Evolutionary conservation across 202 grass and related monocot species (phyloP).

Genomic region (Saccharum hybrid): DNA sequence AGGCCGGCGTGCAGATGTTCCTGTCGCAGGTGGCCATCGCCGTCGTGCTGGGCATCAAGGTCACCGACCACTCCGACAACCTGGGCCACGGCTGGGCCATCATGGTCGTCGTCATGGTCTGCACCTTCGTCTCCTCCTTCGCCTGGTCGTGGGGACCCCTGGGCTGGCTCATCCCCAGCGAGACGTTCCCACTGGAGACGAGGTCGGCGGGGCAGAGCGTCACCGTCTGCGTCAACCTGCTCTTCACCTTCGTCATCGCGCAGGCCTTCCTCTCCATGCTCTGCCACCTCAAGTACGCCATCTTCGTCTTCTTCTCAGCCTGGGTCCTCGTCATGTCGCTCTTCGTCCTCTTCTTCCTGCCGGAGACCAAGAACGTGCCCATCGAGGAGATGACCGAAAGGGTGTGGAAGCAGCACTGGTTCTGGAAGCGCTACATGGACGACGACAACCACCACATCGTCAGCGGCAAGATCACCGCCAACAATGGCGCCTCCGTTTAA

Average conservation of each 20-base stretch:
- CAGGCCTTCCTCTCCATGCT: conserved; percentile 98
- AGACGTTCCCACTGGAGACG: conserved; percentile 96
- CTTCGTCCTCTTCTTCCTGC: conserved; percentile 93
- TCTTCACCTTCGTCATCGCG: conserved; percentile 98
- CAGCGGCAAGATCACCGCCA: too few species aligned
- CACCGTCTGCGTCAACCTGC: conserved; percentile 90
- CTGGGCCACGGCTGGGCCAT: conserved; percentile 67
- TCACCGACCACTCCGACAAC: conserved; percentile 75
- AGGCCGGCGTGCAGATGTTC: conserved; percentile 97
- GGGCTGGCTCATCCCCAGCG: conserved; percentile 95
- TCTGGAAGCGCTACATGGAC: conserved; percentile 86
- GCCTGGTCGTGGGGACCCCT: conserved; percentile 96
- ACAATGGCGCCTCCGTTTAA: too few species aligned
- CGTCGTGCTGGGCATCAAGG: conserved; percentile 74
- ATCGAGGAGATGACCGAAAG: conserved; percentile 94
- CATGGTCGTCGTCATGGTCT: conserved; percentile 80
- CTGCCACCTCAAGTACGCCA: conserved; percentile 85
- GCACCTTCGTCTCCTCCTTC: conserved; percentile 91
- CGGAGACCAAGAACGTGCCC: conserved; percentile 95
- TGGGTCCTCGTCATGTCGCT: conserved; percentile 89
- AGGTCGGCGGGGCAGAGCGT: conserved; percentile 93
- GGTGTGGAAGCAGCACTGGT: conserved; percentile 98
- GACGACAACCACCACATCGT: conserved; percentile 49
- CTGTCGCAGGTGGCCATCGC: conserved; percentile 78
- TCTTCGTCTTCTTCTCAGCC: conserved; percentile 88